Evolutionary conservation across 768 basidiomycete species (phyloP).

Genomic region (Paxillus ammoniavirescens): DNA sequence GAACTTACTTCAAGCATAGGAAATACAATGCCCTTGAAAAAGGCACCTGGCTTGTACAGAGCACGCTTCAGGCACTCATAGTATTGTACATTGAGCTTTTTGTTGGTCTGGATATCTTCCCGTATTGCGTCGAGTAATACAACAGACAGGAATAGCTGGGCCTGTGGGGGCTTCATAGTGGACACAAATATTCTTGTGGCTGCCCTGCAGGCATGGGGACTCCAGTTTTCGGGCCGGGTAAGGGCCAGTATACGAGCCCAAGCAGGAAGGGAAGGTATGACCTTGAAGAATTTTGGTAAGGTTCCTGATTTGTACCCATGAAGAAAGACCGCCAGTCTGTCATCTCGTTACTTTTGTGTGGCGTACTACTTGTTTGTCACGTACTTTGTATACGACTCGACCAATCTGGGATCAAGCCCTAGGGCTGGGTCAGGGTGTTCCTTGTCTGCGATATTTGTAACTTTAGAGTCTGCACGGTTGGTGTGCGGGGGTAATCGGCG

Average conservation of each 20-base stretch:
- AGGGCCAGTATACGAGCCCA: conserved; percentile 96
- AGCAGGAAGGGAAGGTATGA: conserved; percentile 90
- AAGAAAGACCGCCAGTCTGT: conserved; percentile 82
- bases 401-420: conserved; percentile 88
- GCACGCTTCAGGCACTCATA: conserved; percentile 92
- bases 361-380: conserved; percentile 26
- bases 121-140: conserved; percentile 88
- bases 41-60: conserved; percentile 94
- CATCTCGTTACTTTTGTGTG: conserved; percentile 3
- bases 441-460: conserved; percentile 34
- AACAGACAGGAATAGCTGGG: conserved; percentile 87
- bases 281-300: conserved; percentile 96
- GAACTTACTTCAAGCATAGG: conserved; percentile 83
- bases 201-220: conserved; percentile 90
- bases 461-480: not conserved
- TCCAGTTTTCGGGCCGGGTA: conserved; percentile 92
- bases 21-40: conserved; percentile 97
- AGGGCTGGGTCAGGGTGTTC: conserved; percentile 75
- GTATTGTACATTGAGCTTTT: conserved; percentile 90
- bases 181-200: conserved; percentile 96
- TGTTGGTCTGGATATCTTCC: conserved; percentile 82
- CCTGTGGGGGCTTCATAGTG: conserved; percentile 93
- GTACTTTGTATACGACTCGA: conserved; percentile 91
- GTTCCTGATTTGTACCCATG: conserved; percentile 91
- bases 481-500: not conserved